Percentiles rank a stretch among this genome's conserved stretches.
Conservation (phyloP, 2,329 filamentous ascomycete species). For the Aspergillus terreus region DNA sequence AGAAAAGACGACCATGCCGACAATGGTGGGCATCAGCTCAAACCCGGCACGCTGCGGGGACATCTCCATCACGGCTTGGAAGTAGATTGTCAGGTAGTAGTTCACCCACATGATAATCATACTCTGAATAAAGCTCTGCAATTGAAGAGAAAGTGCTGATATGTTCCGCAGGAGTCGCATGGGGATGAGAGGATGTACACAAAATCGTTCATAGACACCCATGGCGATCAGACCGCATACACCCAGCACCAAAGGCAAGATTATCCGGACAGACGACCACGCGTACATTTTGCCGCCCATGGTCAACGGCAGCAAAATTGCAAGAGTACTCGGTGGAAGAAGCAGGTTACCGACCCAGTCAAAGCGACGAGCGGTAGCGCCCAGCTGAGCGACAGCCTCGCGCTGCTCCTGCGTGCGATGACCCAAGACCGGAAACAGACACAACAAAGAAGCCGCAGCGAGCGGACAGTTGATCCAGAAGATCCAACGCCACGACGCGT, state of each 20-base stretch:
- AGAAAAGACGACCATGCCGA: neutral
- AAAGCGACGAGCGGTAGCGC: slow-evolving; percentile 1
- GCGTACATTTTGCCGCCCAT: slow-evolving; percentile 23
- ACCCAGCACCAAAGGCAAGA: slow-evolving; percentile 57
- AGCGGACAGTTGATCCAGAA: slow-evolving; percentile 28
- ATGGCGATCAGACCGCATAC: slow-evolving; percentile 28
- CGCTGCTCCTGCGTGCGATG: neutral
- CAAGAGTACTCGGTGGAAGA: slow-evolving; percentile 7
- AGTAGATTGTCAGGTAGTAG: neutral
- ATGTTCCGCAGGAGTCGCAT: neutral
- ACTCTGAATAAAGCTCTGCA: neutral
- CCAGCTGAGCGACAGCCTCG: neutral
- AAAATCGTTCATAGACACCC: neutral
- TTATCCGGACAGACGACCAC: slow-evolving; percentile 55
- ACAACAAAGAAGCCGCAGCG: slow-evolving; percentile 15
- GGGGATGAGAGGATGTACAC: neutral
- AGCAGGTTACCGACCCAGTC: slow-evolving; percentile 14
- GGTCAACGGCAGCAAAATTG: slow-evolving; percentile 11
- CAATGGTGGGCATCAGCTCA: neutral
- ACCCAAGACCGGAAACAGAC: slow-evolving; percentile 5
- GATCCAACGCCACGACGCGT: slow-evolving; percentile 24
- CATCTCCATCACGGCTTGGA: neutral
- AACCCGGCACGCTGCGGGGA: neutral
- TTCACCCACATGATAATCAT: neutral
- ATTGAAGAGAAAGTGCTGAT: neutral